Base-by-base conservation (phyloP, 805 yeast species). In the Kodamaea neixiangensis region DNA sequence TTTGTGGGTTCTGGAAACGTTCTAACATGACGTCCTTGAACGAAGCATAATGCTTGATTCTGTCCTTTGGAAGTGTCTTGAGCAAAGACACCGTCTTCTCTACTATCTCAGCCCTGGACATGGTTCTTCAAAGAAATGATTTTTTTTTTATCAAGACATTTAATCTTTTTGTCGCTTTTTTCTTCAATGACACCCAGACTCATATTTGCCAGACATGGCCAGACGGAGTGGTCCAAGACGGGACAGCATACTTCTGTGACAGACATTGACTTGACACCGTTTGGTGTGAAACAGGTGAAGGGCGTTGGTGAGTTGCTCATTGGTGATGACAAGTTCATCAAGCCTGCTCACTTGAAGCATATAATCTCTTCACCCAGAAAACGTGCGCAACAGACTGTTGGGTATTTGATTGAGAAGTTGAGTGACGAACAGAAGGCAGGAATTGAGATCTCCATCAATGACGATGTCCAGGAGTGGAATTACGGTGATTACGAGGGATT, bases 401-500 rank as follows among this genome's bases (percentile, higher is more conserved):
- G 85, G 14, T 73, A 91, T 53, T 72, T 91, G 14, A 67, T 87
- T 40, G 80, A 78, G 51, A 63, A 72, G 3, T 62, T 84, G 42
- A 73, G 76, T 19, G 76, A 71, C 11, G 73, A 72, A 20, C 69
- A 73, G 14, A 75, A 69, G 52, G 55, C 73, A 7, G 55, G 67
- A 5, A 76, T 85, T 45, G 71, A 77, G 7, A 60, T 78, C 41
- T 68, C 73, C 51, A 63, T 58, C 17, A 86, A 83, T 55, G 82
- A 87, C 45, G 91, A 89, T 60, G 69, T 91, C 46, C 80, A 94
- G 59, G 98, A 93, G 70, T 93, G 97, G 97, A 96, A 89, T 58
- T 93, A 93, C 62, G 98, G 98, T 58, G 94, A 89, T 63, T 93
- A 93, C 67, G 98, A 93, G 74, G 98, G 98, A 4, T 67, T 84